These are phyloP conservation scores for Pseudomassariella vexata DNA, from an alignment of 2,329 filamentous ascomycete genomes.

Conservation along the genomic window DNA sequence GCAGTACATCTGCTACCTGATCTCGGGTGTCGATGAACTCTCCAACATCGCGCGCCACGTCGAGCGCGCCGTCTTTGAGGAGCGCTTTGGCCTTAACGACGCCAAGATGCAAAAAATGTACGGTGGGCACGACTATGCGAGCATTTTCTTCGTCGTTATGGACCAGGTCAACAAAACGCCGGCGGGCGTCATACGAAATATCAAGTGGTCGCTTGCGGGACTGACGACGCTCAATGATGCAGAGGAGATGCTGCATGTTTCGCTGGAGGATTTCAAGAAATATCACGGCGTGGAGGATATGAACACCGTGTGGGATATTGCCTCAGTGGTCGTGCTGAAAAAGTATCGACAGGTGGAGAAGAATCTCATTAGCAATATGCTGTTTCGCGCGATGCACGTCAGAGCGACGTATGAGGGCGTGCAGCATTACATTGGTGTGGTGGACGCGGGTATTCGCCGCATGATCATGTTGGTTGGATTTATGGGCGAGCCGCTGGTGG, in stretches of 20 bases:
- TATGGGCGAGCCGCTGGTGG: constrained; percentile 6
- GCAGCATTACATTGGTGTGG: constrained; percentile 8
- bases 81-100: constrained; percentile 8
- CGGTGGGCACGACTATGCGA: constrained; percentile 6
- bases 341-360: constrained; percentile 4
- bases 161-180: constrained; percentile 4
- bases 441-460: constrained; percentile 7
- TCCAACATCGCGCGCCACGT: constrained; percentile 10
- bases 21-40: constrained; percentile 6
- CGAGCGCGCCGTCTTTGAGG: constrained; percentile 10
- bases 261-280: constrained; percentile 1
- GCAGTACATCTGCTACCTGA: constrained; percentile 5
- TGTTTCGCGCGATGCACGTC: constrained; percentile 8
- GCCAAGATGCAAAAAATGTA: constrained; percentile 8
- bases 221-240: constrained; percentile 8
- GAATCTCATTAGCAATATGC: constrained; percentile 7
- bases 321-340: constrained; percentile 6
- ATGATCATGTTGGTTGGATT: constrained; percentile 7
- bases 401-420: constrained; percentile 5
- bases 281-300: constrained; percentile 5
- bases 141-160: constrained; percentile 9
- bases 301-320: constrained; percentile 9
- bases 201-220: constrained; percentile 4
- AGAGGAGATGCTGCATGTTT: constrained; percentile 1
- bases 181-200: constrained; percentile 6